Evolutionary conservation across 768 basidiomycete genomes (phyloP).

Genomic region (Trametes coccinea): DNA sequence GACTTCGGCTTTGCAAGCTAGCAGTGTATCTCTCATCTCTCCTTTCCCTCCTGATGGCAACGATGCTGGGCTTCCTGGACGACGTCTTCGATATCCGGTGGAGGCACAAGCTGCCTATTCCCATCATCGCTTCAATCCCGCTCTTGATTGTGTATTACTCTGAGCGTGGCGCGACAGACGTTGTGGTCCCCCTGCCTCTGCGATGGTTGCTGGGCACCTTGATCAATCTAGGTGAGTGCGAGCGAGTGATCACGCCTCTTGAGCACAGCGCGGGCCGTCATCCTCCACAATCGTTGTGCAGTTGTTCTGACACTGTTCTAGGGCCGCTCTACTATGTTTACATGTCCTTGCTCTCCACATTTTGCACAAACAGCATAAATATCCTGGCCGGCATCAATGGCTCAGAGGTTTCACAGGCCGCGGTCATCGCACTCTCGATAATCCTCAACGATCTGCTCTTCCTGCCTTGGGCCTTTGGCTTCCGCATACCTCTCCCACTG

Average conservation of each 20-base stretch:
- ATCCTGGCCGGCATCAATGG: conserved; percentile 98
- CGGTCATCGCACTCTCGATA: conserved; percentile 90
- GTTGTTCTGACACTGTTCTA: conserved; percentile 32
- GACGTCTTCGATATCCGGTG: conserved; percentile 99
- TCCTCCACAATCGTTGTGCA: no score
- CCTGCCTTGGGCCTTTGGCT: conserved; percentile 83
- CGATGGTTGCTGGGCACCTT: conserved; percentile 72
- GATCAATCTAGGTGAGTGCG: conserved; percentile 78
- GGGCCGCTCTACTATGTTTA: conserved; percentile 96
- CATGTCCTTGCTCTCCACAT: conserved; percentile 94
- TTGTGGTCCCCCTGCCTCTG: conserved; percentile 87
- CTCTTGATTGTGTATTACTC: conserved; percentile 96
- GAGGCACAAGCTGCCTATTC: conserved; percentile 97
- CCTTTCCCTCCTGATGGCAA: conserved; percentile 89
- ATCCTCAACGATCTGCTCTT: conserved; percentile 91
- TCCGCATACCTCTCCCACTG: conserved; percentile 70
- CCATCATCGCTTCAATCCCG: conserved; percentile 93
- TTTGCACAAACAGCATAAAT: conserved; percentile 97
- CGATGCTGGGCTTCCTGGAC: conserved; percentile 92
- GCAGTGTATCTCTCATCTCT: conserved; percentile 91
- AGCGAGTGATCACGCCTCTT: not conserved
- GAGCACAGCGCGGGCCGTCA: no score
- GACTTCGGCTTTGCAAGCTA: conserved; percentile 49
- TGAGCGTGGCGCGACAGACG: conserved; percentile 88
- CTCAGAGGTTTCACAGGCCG: conserved; percentile 89